Conservation (phyloP, 345 rosid species). For the Melaleuca alternifolia region DNA sequence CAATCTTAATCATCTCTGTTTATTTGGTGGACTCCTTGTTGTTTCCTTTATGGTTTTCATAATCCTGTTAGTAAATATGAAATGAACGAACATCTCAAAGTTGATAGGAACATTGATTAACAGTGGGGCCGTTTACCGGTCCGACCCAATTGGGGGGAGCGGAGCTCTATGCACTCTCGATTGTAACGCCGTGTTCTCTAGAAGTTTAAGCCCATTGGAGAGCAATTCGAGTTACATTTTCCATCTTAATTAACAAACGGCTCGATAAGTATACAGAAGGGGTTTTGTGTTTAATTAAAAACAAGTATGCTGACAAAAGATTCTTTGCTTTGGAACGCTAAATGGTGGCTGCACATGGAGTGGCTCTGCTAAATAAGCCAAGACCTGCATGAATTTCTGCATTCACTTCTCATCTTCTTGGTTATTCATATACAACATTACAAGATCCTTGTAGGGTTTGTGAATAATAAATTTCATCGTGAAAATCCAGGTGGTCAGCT, state of each 20-base stretch:
- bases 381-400: not conserved
- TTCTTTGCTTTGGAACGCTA: not conserved
- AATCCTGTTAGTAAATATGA: not conserved
- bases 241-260: not conserved
- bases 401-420: not conserved
- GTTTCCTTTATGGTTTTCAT: not conserved
- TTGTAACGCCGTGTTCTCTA: not conserved
- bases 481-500: slow-evolving; percentile 63
- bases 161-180: not conserved
- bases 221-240: not conserved
- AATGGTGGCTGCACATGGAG: not conserved
- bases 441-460: not conserved
- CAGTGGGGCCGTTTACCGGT: not conserved
- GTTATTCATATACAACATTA: not conserved
- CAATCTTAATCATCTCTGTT: not conserved
- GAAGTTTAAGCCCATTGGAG: not conserved
- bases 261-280: not conserved
- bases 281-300: not conserved
- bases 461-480: not conserved
- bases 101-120: not conserved
- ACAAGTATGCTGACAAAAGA: not conserved
- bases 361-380: not conserved
- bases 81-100: not conserved
- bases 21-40: not conserved
- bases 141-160: not conserved